Percentiles rank a stretch among this genome's conserved stretches.
Conservation (phyloP, 441 rosid species). For the Populus hybrid region DNA sequence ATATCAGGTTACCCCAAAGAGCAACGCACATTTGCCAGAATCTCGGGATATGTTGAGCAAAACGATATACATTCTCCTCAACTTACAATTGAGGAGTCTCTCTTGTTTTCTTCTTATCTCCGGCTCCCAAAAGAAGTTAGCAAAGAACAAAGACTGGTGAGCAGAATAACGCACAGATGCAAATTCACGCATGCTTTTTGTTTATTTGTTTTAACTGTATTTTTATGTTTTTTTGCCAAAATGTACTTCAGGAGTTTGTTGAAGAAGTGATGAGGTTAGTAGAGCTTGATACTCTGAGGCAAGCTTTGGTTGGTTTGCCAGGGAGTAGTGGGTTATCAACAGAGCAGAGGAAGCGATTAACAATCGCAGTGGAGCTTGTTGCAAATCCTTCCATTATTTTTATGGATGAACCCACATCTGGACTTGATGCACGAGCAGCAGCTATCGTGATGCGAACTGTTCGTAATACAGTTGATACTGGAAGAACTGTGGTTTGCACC, state of each 20-base stretch:
- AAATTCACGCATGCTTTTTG: neutral
- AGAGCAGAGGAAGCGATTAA: constrained; percentile 88
- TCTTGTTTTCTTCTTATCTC: constrained; percentile 78
- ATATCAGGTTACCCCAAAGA: constrained; percentile 81
- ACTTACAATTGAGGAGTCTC: constrained; percentile 91
- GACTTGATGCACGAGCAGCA: constrained; percentile 97
- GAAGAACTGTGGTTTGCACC: constrained; percentile 68
- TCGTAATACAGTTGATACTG: constrained; percentile 49
- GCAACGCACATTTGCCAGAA: constrained; percentile 78
- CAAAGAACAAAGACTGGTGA: constrained; percentile 60
- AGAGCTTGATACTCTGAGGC: constrained; percentile 69
- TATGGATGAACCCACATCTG: constrained; percentile 99
- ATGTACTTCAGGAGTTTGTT: constrained; percentile 63
- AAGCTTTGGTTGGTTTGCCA: constrained; percentile 84
- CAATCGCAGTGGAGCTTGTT: constrained; percentile 95
- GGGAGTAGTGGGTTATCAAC: constrained; percentile 86
- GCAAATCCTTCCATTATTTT: constrained; percentile 94
- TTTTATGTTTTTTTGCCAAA: constrained; percentile 14
- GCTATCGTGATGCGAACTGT: constrained; percentile 98
- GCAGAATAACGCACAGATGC: constrained; percentile 5
- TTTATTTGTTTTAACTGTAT: neutral
- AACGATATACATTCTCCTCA: constrained; percentile 97
- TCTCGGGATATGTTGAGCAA: constrained; percentile 96
- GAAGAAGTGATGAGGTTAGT: constrained; percentile 94
- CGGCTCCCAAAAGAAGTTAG: constrained; percentile 83